A percentile compares a stretch with the other conserved stretches of the same genome.
Conservation (phyloP, 441 rosid genomes). For the Geranium incanum region DNA sequence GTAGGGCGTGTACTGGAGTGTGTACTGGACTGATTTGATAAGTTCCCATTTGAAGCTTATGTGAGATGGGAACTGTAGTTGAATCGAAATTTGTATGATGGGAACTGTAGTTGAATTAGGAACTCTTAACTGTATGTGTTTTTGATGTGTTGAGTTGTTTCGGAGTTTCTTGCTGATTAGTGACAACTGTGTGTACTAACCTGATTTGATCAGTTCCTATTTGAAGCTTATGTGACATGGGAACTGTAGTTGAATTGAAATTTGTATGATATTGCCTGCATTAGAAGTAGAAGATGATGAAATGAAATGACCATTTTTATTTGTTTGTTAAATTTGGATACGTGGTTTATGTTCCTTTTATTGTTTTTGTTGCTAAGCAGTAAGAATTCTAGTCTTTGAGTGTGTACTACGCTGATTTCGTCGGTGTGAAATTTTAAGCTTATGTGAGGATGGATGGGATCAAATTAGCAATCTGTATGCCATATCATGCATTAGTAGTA, state of each 20-base stretch:
- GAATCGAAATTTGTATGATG: no score
- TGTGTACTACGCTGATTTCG: background rate
- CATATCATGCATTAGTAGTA: background rate
- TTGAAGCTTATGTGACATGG: background rate
- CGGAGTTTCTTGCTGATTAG: background rate
- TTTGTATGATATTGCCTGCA: background rate
- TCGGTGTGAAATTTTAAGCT: background rate
- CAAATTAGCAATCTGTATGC: background rate
- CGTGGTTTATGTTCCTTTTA: background rate
- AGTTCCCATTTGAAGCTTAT: background rate
- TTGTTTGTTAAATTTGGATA: background rate
- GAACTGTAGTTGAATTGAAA: background rate
- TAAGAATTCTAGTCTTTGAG: background rate
- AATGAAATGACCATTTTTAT: background rate
- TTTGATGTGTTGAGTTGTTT: background rate
- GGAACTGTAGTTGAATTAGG: no score
- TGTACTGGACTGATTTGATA: background rate
- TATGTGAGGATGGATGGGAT: background rate
- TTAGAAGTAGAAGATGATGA: background rate
- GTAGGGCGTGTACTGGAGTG: background rate
- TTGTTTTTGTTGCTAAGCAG: background rate
- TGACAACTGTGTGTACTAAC: background rate
- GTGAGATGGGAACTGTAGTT: background rate
- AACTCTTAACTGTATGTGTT: no score
- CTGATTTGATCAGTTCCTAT: background rate